These are phyloP conservation scores for Arthrobotrys sphaeroides DNA, from an alignment of 2,329 filamentous ascomycete genomes.

Conservation along the genomic window DNA sequence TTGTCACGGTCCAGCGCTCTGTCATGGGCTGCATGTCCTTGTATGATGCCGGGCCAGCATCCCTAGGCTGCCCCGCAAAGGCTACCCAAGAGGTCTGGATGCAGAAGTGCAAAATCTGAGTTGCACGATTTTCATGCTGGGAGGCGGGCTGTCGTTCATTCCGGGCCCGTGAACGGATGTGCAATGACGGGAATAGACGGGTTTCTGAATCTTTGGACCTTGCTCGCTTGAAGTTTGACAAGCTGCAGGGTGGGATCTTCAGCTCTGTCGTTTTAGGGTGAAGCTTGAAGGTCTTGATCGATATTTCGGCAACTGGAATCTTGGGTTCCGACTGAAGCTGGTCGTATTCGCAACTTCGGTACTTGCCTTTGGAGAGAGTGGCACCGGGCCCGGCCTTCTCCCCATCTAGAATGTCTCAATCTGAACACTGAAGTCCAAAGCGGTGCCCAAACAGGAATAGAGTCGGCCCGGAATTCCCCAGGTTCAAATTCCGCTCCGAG, in stretches of 20 bases:
- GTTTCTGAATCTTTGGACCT: slow-evolving; percentile 31
- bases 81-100: slow-evolving; percentile 13
- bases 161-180: slow-evolving; percentile 7
- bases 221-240: slow-evolving; percentile 48
- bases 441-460: slow-evolving; percentile 44
- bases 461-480: not conserved
- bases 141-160: slow-evolving; percentile 15
- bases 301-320: not conserved
- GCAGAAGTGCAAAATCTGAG: slow-evolving; percentile 18
- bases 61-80: slow-evolving; percentile 28
- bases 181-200: slow-evolving; percentile 30
- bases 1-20: slow-evolving; percentile 30
- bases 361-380: not conserved
- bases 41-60: slow-evolving; percentile 3
- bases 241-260: slow-evolving; percentile 30
- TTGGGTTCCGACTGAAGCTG: not conserved
- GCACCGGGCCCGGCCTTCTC: not conserved
- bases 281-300: not conserved
- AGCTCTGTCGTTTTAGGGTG: slow-evolving; percentile 19
- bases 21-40: slow-evolving; percentile 22
- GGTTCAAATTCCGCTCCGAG: not conserved
- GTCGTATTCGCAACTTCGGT: slow-evolving; percentile 22
- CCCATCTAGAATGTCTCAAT: slow-evolving; percentile 24
- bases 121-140: slow-evolving; percentile 4
- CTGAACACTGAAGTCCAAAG: slow-evolving; percentile 40